Evolutionary conservation across 2,329 filamentous ascomycete species (phyloP), one percentile per base, ranked within the genome.

Genomic region (Fusarium burgessii): DNA sequence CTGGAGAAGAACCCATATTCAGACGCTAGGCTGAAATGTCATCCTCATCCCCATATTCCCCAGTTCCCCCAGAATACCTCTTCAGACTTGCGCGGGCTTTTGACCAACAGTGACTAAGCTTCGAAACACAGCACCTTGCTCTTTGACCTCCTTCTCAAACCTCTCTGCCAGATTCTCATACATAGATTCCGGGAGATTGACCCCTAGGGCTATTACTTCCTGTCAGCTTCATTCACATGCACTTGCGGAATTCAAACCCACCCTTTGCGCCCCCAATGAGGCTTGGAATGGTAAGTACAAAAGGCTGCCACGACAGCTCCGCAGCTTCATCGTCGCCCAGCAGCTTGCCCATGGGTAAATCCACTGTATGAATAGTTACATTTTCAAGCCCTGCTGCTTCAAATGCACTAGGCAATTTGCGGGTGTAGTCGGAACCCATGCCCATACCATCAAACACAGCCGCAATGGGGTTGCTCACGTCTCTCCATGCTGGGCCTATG

Each of bases 371-470:
- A 12, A 45, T 10, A 2, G 38, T 29, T 3, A 58, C 47, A 3
- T 62, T 47, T 9, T 45, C 17, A 0, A 70, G 51, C 1, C 62
- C 66, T 1, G 62, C 29, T 1, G 6, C 9, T 8, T 52, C 20
- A 4, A 70, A 70, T 13, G 62, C 56, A 0, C 20, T 10, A 0
- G 49, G 61, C 0, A 70, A 27, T 7, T 66, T 58, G 7, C 12
- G 20, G 2, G 41, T 33, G 6, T 45, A 61, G 14, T 59, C 27
- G 0, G 42, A 25, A 3, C 45, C 56, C 18, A 70, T 62, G 2
- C 68, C 68, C 15, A 70, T 51, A 7, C 46, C 40, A 36, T 70
- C 54, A 18, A 70, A 67, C 3, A 70, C 54, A 0, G 66, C 57
- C 2, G 40, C 51, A 12, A 67, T 46, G 8, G 58, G 35, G 0